Evolutionary conservation across 2,329 filamentous ascomycete genomes (phyloP), one percentile per base, ranked within the genome.

Genomic region (Parastagonospora avenae): DNA sequence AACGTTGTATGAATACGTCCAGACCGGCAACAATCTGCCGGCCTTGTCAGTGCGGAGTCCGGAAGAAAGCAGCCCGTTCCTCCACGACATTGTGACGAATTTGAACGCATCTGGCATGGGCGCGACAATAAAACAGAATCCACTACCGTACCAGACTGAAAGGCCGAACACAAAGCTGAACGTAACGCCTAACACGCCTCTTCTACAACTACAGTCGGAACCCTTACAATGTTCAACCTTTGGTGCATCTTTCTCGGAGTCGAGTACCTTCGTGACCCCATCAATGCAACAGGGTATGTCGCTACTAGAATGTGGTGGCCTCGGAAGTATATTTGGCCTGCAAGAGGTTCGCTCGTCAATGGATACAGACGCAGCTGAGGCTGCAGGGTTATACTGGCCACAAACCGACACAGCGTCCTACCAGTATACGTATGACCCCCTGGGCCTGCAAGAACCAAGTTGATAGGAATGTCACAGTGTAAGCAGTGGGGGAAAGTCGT

Each of bases 281-380:
- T 8, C 19, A 32, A n/a, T n/a, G 30, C 30, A 32, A 32, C 7
- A 32, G 30, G 8, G n/a, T 32, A 10, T 32, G 8, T n/a, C 8
- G 8, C 30, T 11, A 32, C n/a, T 33, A 12, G 2, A 42, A 14
- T 37, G 39, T 19, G 15, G 38, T 7, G 19, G 2, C 39, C 15
- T 35, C 4, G 24, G 30, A 48, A 35, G 40, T 4, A 29, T 9
- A 30, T 8, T 52, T 2, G n/a, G 43, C 12, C 19, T 40, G 14
- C 9, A 52, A 41, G 49, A 52, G 30, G n/a, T 53, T 40, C 46
- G 2, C 28, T 4, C 16, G 7, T 15, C 46, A 1, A 29, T 24
- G 9, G 50, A 42, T 2, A 30, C 7, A 36, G 44, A 52, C 10
- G 24, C 4, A 37, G 42, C 31, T 1, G 4, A 48, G 9, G 36